phyloP scores from a whole-genome alignment of 2,329 filamentous ascomycete genomes.

The Trichoderma sp. region DNA sequence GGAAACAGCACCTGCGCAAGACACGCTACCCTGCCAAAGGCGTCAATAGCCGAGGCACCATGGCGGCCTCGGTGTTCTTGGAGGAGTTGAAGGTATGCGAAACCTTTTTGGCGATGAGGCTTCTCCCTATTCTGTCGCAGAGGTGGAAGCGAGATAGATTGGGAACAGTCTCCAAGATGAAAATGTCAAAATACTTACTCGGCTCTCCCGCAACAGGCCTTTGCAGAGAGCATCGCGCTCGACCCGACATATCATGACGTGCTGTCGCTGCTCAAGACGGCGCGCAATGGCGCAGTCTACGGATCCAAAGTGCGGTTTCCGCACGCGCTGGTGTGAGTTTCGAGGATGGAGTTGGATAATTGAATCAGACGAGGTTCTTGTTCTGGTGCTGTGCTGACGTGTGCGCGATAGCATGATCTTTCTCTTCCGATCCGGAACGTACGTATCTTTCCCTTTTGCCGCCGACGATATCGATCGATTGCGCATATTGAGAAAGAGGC shows the following conservation, averaged over 20 bases:
- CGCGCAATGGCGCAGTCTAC: slow-evolving; percentile 96
- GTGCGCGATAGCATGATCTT: slow-evolving; percentile 75
- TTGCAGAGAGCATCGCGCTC: slow-evolving; percentile 74
- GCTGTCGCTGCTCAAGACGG: slow-evolving; percentile 83
- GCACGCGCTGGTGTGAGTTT: slow-evolving; percentile 78
- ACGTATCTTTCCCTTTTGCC: slow-evolving; percentile 41
- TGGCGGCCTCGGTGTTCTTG: slow-evolving; percentile 29
- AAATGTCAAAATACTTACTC: not conserved
- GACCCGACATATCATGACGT: slow-evolving; percentile 84
- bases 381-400: slow-evolving; percentile 28
- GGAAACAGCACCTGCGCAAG: not conserved
- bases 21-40: not conserved
- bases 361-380: not conserved
- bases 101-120: not conserved
- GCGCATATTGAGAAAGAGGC: not conserved
- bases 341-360: not conserved
- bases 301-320: slow-evolving; percentile 97
- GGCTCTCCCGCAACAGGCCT: slow-evolving; percentile 51
- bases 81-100: slow-evolving; percentile 32
- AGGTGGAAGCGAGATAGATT: not conserved
- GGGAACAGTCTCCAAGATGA: too few species aligned
- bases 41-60: slow-evolving; percentile 27
- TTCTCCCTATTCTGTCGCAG: not conserved
- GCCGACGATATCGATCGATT: not conserved
- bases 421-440: slow-evolving; percentile 89